Conservation (phyloP, 305 asterid genomes). For the Fraxinus albicans region DNA sequence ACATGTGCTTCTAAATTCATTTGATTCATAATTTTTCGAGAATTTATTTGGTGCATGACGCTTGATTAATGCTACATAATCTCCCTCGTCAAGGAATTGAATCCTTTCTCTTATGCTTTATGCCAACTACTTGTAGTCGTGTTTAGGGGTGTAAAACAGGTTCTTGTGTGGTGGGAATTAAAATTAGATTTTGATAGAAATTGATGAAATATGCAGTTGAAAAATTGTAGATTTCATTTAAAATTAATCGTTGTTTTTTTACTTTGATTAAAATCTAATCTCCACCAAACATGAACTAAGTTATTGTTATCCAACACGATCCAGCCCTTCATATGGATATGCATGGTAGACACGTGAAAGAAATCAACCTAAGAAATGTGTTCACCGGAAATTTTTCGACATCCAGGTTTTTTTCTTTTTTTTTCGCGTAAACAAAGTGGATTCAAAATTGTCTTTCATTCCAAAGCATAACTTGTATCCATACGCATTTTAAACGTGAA, state of each 20-base stretch:
- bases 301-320: not conserved
- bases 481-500: not conserved
- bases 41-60: not conserved
- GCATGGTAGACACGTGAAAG: not conserved
- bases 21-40: not conserved
- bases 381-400: not conserved
- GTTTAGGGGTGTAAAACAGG: not conserved
- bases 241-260: not conserved
- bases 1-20: not conserved
- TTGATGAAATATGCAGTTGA: not conserved
- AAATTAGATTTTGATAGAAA: not conserved
- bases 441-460: not conserved
- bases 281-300: not conserved
- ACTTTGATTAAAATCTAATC: not conserved
- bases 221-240: not conserved
- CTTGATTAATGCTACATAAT: slow-evolving; percentile 11
- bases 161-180: not conserved
- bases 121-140: not conserved
- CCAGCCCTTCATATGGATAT: not conserved
- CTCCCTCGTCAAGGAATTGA: not conserved
- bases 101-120: not conserved
- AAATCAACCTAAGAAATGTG: not conserved
- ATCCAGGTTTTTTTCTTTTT: no score
- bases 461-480: not conserved
- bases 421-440: not conserved